Conservation (phyloP, 2,329 filamentous ascomycete genomes). For the Ophiocordyceps polyrhachis-furcata region DNA sequence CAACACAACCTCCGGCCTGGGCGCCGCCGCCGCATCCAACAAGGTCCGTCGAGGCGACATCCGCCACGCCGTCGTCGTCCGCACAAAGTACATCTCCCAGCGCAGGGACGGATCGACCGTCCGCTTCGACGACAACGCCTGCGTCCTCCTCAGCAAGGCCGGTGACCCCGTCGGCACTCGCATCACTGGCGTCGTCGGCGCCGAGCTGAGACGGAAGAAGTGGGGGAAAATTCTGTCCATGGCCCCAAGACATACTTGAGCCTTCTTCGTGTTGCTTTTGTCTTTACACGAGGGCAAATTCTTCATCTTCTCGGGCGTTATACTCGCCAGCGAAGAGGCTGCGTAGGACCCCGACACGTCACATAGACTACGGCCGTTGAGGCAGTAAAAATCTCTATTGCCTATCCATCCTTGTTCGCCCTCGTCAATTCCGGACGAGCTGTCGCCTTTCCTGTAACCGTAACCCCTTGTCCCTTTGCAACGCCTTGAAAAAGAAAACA, state of each 20-base stretch:
- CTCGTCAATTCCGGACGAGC: neutral
- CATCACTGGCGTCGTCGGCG: constrained; percentile 79
- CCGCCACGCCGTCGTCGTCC: constrained; percentile 85
- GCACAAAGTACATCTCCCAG: constrained; percentile 74
- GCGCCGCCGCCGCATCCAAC: constrained; percentile 55
- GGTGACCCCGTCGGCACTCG: constrained; percentile 89
- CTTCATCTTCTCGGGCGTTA: neutral
- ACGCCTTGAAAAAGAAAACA: neutral
- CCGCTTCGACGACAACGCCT: constrained; percentile 94
- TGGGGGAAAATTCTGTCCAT: constrained; percentile 98
- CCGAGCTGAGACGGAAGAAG: constrained; percentile 75
- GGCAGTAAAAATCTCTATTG: neutral
- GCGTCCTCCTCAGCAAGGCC: constrained; percentile 89
- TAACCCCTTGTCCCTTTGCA: neutral
- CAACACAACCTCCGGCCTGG: constrained; percentile 52
- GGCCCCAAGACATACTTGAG: constrained; percentile 51
- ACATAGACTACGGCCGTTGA: neutral
- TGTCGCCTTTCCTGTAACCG: neutral
- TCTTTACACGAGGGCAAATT: neutral
- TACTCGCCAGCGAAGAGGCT: neutral
- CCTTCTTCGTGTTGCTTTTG: neutral
- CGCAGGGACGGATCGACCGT: constrained; percentile 78
- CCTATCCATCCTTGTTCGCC: neutral
- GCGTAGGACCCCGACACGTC: neutral
- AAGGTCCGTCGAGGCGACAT: constrained; percentile 96